Evolutionary conservation across 139 green algal genomes (phyloP).

Genomic region (Coelastrella sp.): DNA sequence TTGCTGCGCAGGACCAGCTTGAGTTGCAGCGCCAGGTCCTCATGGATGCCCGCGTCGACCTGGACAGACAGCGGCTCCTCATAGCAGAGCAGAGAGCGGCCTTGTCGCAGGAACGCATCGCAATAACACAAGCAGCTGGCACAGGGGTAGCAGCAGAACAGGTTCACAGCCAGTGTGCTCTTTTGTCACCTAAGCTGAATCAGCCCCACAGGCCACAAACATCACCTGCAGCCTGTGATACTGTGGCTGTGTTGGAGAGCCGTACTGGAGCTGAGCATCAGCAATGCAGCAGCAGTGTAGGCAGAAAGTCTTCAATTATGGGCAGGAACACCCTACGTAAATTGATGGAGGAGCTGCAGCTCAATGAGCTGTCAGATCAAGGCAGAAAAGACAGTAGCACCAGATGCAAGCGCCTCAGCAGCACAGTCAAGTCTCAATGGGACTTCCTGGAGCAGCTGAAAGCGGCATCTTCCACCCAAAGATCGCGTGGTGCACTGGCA

Average conservation of each 20-base stretch:
- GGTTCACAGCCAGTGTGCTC: background rate
- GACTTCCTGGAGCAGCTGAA: constrained; percentile 21
- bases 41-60: background rate
- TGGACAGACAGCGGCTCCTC: constrained; percentile 43
- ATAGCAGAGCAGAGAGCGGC: constrained; percentile 34
- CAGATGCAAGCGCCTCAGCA: background rate
- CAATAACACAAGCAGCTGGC: constrained; percentile 22
- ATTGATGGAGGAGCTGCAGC: constrained; percentile 30
- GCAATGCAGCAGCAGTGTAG: background rate
- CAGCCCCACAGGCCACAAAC: background rate
- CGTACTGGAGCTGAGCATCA: background rate
- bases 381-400: background rate
- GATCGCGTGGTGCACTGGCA: background rate
- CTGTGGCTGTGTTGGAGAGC: background rate
- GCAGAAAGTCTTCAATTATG: background rate
- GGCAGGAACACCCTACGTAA: background rate
- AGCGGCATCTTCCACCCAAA: background rate
- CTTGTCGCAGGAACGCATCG: constrained; percentile 35
- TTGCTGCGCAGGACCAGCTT: constrained; percentile 18
- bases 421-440: constrained; percentile 7
- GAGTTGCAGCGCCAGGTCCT: constrained; percentile 27
- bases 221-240: background rate
- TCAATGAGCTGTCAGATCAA: constrained; percentile 4
- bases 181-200: background rate
- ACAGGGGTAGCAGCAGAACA: constrained; percentile 1